These are phyloP conservation scores for Colletotrichum sp. DNA, from an alignment of 2,329 filamentous ascomycete species.

Conservation along the genomic window DNA sequence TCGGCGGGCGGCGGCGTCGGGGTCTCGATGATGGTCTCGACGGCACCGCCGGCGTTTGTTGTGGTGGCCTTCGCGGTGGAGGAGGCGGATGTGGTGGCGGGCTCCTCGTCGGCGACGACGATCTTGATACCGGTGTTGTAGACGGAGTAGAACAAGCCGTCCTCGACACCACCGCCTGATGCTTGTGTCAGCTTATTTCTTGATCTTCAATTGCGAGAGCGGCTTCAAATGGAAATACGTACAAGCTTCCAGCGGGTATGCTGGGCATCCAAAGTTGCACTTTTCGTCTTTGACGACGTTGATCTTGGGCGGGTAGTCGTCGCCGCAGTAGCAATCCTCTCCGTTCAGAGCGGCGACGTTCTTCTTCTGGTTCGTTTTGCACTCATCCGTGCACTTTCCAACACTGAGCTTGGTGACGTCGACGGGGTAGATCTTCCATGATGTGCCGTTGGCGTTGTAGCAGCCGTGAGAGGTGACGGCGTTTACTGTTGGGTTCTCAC, in stretches of 20 bases:
- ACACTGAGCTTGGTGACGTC: constrained; percentile 32
- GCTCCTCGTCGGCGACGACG: constrained; percentile 36
- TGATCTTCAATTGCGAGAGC: background rate
- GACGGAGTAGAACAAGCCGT: constrained; percentile 42
- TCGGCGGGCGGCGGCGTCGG: background rate
- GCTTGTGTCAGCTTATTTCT: background rate
- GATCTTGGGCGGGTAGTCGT: constrained; percentile 65
- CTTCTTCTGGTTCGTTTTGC: constrained; percentile 33
- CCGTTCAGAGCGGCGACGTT: constrained; percentile 68
- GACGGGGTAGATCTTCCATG: constrained; percentile 30
- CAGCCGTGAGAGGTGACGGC: constrained; percentile 55
- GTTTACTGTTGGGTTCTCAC: constrained; percentile 38
- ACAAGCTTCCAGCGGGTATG: constrained; percentile 70
- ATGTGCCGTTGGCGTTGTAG: constrained; percentile 47
- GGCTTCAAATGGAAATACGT: constrained; percentile 35
- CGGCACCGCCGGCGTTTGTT: constrained; percentile 1
- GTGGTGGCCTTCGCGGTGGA: constrained; percentile 22
- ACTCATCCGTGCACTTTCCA: constrained; percentile 43
- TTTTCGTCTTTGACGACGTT: constrained; percentile 59
- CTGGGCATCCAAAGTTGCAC: constrained; percentile 72
- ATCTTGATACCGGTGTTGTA: constrained; percentile 56
- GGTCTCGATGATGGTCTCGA: constrained; percentile 7
- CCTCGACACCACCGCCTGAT: constrained; percentile 39
- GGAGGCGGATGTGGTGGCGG: constrained; percentile 31
- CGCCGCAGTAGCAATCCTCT: constrained; percentile 76